These are phyloP conservation scores for Solanum hybrid DNA, from an alignment of 305 asterid genomes.

Conservation along the genomic window DNA sequence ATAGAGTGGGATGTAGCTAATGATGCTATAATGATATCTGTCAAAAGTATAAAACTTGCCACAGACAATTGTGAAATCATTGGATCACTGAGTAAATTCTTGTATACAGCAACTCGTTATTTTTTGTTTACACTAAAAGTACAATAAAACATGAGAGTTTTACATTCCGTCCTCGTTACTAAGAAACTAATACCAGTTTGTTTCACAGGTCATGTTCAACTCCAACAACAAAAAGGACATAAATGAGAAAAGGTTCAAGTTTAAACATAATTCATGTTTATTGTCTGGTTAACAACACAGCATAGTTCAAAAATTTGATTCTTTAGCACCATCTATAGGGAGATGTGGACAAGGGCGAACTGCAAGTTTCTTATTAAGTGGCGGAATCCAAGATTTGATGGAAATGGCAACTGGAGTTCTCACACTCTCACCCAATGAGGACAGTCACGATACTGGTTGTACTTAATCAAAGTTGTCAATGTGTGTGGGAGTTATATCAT, in stretches of 20 bases:
- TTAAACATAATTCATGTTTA: not conserved
- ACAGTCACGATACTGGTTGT: not conserved
- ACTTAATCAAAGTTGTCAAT: constrained; percentile 57
- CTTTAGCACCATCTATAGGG: not conserved
- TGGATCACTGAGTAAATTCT: too few relatives aligned
- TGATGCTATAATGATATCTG: too few relatives aligned
- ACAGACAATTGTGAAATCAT: too few relatives aligned
- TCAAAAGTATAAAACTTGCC: too few relatives aligned
- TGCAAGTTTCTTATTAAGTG: not conserved
- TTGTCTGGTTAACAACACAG: not conserved
- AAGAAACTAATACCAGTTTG: not conserved
- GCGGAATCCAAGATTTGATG: not conserved
- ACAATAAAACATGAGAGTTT: not conserved
- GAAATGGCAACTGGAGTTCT: not conserved
- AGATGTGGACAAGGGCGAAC: not conserved
- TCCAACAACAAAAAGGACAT: not conserved
- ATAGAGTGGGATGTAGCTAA: too few relatives aligned
- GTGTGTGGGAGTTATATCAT: constrained; percentile 57
- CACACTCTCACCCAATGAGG: not conserved
- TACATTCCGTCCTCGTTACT: not conserved
- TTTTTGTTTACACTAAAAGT: not conserved
- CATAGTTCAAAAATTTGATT: not conserved
- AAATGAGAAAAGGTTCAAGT: not conserved
- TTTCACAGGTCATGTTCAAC: not conserved
- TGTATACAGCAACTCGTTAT: not conserved